Percentiles rank a stretch among this genome's conserved stretches.
phyloP scores from a whole-genome alignment of 805 yeast genomes.

The Pachysolen tannophilus region DNA sequence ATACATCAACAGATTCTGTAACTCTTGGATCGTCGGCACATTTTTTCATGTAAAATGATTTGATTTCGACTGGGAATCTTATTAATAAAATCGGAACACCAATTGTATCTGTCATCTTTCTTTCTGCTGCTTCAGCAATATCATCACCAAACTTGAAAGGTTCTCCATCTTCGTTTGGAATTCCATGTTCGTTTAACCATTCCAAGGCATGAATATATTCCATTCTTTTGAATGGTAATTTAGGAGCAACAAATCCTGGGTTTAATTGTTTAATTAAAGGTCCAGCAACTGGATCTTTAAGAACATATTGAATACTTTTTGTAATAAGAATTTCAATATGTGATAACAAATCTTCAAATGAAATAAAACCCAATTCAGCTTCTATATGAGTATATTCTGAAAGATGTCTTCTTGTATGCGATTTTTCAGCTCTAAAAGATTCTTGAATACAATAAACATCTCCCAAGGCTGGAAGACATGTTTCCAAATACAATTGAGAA shows the following conservation, averaged over 20 bases:
- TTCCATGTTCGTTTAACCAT: slow-evolving; percentile 94
- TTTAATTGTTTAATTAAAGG: slow-evolving; percentile 84
- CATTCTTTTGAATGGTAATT: slow-evolving; percentile 84
- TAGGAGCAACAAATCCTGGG: slow-evolving; percentile 83
- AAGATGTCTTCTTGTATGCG: slow-evolving; percentile 97
- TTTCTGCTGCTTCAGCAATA: slow-evolving; percentile 98
- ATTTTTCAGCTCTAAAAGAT: slow-evolving; percentile 97
- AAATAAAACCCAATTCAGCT: slow-evolving; percentile 82
- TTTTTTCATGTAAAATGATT: slow-evolving; percentile 96
- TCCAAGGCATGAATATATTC: slow-evolving; percentile 84
- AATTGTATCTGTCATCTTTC: slow-evolving; percentile 94
- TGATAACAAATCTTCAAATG: slow-evolving; percentile 75
- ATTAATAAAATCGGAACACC: slow-evolving; percentile 88
- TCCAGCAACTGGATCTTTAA: slow-evolving; percentile 89
- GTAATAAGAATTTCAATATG: slow-evolving; percentile 81
- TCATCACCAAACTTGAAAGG: slow-evolving; percentile 95
- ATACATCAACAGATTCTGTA: slow-evolving; percentile 95
- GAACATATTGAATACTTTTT: slow-evolving; percentile 60
- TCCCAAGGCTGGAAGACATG: slow-evolving; percentile 92
- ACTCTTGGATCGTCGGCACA: slow-evolving; percentile 87
- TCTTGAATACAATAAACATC: slow-evolving; percentile 97
- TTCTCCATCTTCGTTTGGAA: slow-evolving; percentile 92
- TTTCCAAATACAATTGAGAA: slow-evolving; percentile 93
- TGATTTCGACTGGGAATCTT: slow-evolving; percentile 94
- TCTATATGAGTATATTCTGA: slow-evolving; percentile 97